phyloP scores from a whole-genome alignment of 805 yeast species.

The Grigorovia transvaalensis region DNA sequence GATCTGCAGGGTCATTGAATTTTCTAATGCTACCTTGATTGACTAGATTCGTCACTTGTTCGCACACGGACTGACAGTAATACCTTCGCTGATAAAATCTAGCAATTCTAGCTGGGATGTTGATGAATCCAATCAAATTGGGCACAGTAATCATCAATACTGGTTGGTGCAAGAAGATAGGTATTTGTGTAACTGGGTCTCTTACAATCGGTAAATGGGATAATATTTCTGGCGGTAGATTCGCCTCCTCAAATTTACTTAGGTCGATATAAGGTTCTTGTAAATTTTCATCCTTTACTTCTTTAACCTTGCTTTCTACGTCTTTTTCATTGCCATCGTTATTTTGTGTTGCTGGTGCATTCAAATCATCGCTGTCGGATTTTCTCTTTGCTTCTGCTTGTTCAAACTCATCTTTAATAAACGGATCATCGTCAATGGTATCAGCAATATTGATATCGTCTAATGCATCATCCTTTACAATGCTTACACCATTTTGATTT shows the following conservation, averaged over 20 bases:
- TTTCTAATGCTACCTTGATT: constrained; percentile 41
- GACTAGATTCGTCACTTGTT: constrained; percentile 43
- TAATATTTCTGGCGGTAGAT: constrained; percentile 53
- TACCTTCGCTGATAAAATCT: constrained; percentile 66
- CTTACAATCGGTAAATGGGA: constrained; percentile 20
- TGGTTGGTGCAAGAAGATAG: constrained; percentile 67
- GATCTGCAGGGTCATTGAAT: constrained; percentile 34
- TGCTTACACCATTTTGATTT: constrained; percentile 8
- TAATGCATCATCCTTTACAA: constrained; percentile 5
- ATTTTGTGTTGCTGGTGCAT: constrained; percentile 1
- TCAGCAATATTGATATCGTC: constrained; percentile 2
- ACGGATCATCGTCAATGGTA: constrained; percentile 7
- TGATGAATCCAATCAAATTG: constrained; percentile 66
- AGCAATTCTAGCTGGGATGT: constrained; percentile 64
- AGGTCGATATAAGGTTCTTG: constrained; percentile 55
- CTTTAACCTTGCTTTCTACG: constrained; percentile 5
- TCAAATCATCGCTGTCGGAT: too few relatives aligned
- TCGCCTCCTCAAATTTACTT: constrained; percentile 42
- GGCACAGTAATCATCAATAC: constrained; percentile 66
- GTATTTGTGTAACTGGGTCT: constrained; percentile 30
- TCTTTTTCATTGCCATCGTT: constrained; percentile 9
- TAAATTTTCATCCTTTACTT: constrained; percentile 23
- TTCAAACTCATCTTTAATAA: constrained; percentile 1
- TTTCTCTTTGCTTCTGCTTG: constrained; percentile 2
- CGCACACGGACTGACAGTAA: constrained; percentile 59